Conservation (phyloP, 1,284 basidiomycete species). For the Fomes fomentarius region DNA sequence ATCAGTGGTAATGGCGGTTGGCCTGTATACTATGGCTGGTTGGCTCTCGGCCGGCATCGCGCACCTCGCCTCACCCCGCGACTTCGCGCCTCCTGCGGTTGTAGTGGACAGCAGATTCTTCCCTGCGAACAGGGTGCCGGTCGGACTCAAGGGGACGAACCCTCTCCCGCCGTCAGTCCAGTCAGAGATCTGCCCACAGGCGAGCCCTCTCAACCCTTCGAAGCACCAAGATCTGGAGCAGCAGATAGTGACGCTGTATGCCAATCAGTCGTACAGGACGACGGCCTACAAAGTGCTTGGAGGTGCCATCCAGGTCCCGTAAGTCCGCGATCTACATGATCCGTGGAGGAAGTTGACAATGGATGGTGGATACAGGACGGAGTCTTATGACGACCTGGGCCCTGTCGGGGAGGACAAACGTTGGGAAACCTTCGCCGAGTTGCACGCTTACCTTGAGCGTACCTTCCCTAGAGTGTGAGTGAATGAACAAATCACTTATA, state of each 20-base stretch:
- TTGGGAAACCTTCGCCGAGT: constrained; percentile 43
- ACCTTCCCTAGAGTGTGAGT: constrained; percentile 45
- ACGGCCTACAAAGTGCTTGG: constrained; percentile 20
- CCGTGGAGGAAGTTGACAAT: background rate
- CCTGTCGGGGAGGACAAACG: constrained; percentile 42
- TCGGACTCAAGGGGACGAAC: background rate
- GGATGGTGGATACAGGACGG: constrained; percentile 24
- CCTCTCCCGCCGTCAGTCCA: background rate
- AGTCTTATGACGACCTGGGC: constrained; percentile 32
- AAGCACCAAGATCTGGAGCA: constrained; percentile 3
- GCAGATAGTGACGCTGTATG: constrained; percentile 9
- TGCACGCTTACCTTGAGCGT: constrained; percentile 43
- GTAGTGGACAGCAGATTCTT: too few relatives aligned
- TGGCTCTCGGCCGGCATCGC: too few relatives aligned
- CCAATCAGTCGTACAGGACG: constrained; percentile 13
- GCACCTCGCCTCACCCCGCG: too few relatives aligned
- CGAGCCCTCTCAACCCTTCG: constrained; percentile 12
- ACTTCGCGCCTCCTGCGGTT: too few relatives aligned
- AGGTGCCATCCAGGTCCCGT: constrained; percentile 30
- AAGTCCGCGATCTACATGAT: background rate
- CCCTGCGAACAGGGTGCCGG: too few relatives aligned
- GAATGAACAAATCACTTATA: background rate
- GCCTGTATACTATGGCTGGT: too few relatives aligned
- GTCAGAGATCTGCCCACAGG: constrained; percentile 10
- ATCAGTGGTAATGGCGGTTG: too few relatives aligned